Evolutionary conservation across 1,139 yeast genomes (phyloP).

Genomic region (Pichia sp.): DNA sequence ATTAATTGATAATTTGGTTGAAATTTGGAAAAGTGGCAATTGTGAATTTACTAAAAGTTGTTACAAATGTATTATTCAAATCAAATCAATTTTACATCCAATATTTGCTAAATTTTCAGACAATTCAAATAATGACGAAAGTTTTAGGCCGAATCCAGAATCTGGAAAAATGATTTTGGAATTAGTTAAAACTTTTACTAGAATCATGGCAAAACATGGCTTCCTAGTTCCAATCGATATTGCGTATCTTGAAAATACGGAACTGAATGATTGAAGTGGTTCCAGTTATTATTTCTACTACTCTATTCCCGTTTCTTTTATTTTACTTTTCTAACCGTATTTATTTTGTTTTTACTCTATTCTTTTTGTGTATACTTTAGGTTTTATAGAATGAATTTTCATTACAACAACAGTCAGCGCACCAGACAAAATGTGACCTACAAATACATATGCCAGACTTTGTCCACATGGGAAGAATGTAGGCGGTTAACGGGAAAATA

Average conservation of each 20-base stretch:
- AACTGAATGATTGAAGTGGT: not conserved
- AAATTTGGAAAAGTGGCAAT: conserved; percentile 9
- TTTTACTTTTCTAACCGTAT: no score
- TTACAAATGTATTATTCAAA: conserved; percentile 1
- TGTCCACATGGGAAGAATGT: no score
- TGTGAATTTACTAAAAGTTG: conserved; percentile 1
- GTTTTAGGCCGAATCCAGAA: not conserved
- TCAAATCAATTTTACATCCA: not conserved
- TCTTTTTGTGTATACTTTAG: no score
- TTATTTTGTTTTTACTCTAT: no score
- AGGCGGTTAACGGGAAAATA: no score
- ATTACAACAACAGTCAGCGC: no score
- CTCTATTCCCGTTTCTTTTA: no score
- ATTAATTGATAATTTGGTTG: conserved; percentile 3
- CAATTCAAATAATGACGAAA: not conserved
- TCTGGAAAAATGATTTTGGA: not conserved
- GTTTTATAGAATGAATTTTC: no score
- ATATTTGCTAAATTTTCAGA: not conserved
- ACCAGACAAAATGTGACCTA: no score
- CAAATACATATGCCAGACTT: no score
- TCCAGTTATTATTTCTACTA: no score
- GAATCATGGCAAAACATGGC: conserved; percentile 3
- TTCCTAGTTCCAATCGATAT: conserved; percentile 5
- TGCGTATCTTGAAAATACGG: conserved; percentile 2
- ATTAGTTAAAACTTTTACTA: not conserved